Percentiles rank a stretch among this genome's conserved stretches.
phyloP scores from a whole-genome alignment of 2,329 filamentous ascomycete genomes.

The Pseudogymnoascus sp. region DNA sequence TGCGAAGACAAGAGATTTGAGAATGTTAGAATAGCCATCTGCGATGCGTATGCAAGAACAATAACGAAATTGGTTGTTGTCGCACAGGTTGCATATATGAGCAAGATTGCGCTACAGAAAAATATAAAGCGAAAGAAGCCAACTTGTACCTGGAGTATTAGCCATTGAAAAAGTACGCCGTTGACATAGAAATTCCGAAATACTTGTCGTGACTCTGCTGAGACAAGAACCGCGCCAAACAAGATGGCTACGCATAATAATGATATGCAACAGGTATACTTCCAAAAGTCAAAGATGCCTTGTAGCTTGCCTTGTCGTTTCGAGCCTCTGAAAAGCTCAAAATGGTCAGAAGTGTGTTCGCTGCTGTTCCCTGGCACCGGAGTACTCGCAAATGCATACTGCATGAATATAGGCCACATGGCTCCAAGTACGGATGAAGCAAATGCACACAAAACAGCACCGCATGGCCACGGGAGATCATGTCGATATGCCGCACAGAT shows the following conservation, averaged over 20 bases:
- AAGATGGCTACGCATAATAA: background rate
- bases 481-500: background rate
- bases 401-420: background rate
- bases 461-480: background rate
- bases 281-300: background rate
- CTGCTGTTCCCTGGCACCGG: background rate
- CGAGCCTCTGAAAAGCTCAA: background rate
- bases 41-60: background rate
- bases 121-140: background rate
- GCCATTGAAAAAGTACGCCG: background rate
- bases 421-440: background rate
- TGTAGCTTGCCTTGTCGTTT: background rate
- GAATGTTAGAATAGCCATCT: background rate
- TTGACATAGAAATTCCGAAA: background rate
- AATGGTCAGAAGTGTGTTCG: background rate
- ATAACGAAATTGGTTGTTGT: background rate
- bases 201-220: background rate
- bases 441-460: background rate
- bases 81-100: background rate
- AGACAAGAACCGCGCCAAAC: background rate
- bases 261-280: background rate
- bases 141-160: background rate
- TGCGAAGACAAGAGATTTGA: background rate
- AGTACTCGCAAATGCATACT: background rate
- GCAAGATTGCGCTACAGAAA: background rate